These are phyloP conservation scores for Acephala macrosclerotiorum DNA, from an alignment of 2,329 filamentous ascomycete species.

Conservation along the genomic window DNA sequence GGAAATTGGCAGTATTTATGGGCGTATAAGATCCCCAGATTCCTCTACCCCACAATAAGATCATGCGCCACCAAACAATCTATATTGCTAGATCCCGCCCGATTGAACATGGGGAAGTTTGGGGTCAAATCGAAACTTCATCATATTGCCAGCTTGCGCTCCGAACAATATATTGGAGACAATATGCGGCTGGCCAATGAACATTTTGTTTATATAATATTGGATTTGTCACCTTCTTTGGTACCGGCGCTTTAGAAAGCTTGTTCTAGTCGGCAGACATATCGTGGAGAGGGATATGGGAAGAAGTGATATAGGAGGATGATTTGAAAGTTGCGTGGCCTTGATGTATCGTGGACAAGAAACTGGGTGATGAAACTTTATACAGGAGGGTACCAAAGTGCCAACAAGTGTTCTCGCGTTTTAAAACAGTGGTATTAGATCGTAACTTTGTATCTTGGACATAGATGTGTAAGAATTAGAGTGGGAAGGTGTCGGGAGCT, in stretches of 20 bases:
- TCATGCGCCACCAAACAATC: constrained; percentile 27
- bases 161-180: constrained; percentile 25
- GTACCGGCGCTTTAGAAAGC: constrained; percentile 16
- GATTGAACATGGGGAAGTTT: constrained; percentile 16
- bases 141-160: constrained; percentile 27
- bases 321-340: not conserved
- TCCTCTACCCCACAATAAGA: constrained; percentile 27
- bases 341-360: not conserved
- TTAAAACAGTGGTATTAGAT: not conserved
- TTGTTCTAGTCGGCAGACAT: not conserved
- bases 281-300: not conserved
- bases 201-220: constrained; percentile 1
- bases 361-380: not conserved
- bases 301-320: not conserved
- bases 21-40: constrained; percentile 16
- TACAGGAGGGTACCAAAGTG: constrained; percentile 1
- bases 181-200: constrained; percentile 19
- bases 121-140: constrained; percentile 23
- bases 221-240: constrained; percentile 17
- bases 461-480: not conserved
- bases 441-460: not conserved
- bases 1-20: constrained; percentile 12
- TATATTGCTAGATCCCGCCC: constrained; percentile 26
- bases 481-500: not conserved
- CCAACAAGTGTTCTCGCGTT: not conserved